These are phyloP conservation scores for Mycena floridula DNA, from an alignment of 768 basidiomycete species.

Conservation along the genomic window DNA sequence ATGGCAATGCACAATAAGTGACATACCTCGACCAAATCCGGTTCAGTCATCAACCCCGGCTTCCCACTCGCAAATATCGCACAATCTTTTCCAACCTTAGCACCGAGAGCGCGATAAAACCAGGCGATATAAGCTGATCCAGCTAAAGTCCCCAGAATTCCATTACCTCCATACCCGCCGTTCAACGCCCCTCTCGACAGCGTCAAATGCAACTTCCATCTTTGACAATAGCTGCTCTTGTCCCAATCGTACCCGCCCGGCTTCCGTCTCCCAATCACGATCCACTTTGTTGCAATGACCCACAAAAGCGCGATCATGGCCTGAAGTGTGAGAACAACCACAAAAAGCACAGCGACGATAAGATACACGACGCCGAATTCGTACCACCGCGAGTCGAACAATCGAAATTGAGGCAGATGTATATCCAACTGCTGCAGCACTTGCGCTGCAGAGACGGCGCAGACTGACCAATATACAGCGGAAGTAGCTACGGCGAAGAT, in stretches of 20 bases:
- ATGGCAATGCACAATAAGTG: background rate
- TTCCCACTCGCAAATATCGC: constrained; percentile 34
- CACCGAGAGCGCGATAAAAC: constrained; percentile 36
- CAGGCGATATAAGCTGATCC: constrained; percentile 38
- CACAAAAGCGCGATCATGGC: constrained; percentile 31
- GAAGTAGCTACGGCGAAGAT: constrained; percentile 28
- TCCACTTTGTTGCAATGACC: constrained; percentile 35
- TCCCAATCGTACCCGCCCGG: constrained; percentile 39
- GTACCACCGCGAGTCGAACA: constrained; percentile 32
- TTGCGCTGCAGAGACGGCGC: constrained; percentile 31
- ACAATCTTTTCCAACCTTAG: constrained; percentile 37
- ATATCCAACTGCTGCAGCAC: constrained; percentile 26
- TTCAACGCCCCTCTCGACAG: constrained; percentile 28
- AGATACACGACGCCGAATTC: constrained; percentile 31
- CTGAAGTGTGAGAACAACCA: constrained; percentile 28
- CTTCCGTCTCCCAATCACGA: constrained; percentile 31
- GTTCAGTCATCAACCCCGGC: constrained; percentile 38
- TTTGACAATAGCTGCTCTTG: constrained; percentile 39
- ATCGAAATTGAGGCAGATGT: constrained; percentile 20
- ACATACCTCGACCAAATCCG: constrained; percentile 35
- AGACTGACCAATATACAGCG: constrained; percentile 36
- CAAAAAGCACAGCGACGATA: constrained; percentile 30
- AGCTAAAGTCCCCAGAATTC: constrained; percentile 30
- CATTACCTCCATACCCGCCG: constrained; percentile 33
- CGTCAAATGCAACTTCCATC: constrained; percentile 39